phyloP scores from a whole-genome alignment of 257 asterid species.

The Rhazya stricta region DNA sequence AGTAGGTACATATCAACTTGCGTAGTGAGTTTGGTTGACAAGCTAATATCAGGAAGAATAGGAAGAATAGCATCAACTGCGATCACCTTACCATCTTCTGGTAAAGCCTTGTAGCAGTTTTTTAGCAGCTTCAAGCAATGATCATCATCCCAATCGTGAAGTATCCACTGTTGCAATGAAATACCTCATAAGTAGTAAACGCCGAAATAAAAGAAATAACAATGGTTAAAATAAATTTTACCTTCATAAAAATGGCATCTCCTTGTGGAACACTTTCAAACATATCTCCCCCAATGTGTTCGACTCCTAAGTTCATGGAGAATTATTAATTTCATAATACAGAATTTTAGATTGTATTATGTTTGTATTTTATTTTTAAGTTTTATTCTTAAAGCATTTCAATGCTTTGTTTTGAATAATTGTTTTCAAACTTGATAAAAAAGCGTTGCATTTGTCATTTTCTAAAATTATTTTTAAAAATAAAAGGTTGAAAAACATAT shows the following conservation, averaged over 20 bases:
- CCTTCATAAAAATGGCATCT: slow-evolving; percentile 43
- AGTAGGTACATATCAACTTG: slow-evolving; percentile 26
- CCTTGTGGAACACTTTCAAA: slow-evolving; percentile 40
- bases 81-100: slow-evolving; percentile 29
- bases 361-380: too few relatives aligned
- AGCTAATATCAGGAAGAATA: slow-evolving; percentile 14
- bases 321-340: background rate
- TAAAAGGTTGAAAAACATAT: too few relatives aligned
- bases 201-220: too few relatives aligned
- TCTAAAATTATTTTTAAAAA: too few relatives aligned
- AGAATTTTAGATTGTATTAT: too few relatives aligned
- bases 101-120: slow-evolving; percentile 28
- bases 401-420: too few relatives aligned
- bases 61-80: slow-evolving; percentile 26
- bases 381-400: too few relatives aligned
- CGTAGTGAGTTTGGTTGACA: background rate
- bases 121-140: slow-evolving; percentile 30
- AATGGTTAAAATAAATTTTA: background rate
- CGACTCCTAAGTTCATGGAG: slow-evolving; percentile 29
- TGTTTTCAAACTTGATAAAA: too few relatives aligned
- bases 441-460: too few relatives aligned
- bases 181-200: too few relatives aligned
- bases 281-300: slow-evolving; percentile 46
- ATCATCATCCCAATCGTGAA: slow-evolving; percentile 36
- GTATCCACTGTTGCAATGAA: slow-evolving; percentile 27